These are phyloP conservation scores for Acmispon strigosus DNA, from an alignment of 306 rosid species.

Conservation along the genomic window DNA sequence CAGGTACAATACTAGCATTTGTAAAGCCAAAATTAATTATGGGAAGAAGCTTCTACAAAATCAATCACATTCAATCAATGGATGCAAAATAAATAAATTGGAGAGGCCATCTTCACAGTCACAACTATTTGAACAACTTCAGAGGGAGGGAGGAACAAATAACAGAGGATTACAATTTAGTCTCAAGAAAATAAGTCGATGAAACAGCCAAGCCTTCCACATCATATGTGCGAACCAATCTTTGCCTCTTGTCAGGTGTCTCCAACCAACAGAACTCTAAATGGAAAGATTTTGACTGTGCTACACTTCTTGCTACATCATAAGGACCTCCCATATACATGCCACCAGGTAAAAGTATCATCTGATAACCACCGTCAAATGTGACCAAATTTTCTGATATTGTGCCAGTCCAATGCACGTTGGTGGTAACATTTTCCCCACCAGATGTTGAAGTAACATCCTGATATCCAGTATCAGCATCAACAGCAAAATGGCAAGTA, in stretches of 20 bases:
- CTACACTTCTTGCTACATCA: conserved; percentile 74
- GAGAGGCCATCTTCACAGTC: neutral
- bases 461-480: conserved; percentile 32
- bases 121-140: neutral
- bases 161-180: conserved; percentile 33
- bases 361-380: conserved; percentile 76
- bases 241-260: conserved; percentile 69
- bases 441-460: conserved; percentile 58
- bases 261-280: conserved; percentile 95
- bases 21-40: too few relatives aligned
- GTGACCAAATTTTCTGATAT: conserved; percentile 50
- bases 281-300: conserved; percentile 69
- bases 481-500: neutral
- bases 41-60: too few relatives aligned
- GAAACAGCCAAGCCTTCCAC: conserved; percentile 95
- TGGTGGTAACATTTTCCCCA: conserved; percentile 47
- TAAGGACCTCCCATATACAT: conserved; percentile 90
- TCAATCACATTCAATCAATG: neutral
- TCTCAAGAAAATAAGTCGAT: conserved; percentile 74
- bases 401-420: conserved; percentile 80
- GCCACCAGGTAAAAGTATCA: conserved; percentile 83
- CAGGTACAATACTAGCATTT: neutral
- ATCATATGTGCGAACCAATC: conserved; percentile 82
- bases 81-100: neutral
- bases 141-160: neutral